Conservation (phyloP, 129 eudicot genomes). For the Mikania micrantha region DNA sequence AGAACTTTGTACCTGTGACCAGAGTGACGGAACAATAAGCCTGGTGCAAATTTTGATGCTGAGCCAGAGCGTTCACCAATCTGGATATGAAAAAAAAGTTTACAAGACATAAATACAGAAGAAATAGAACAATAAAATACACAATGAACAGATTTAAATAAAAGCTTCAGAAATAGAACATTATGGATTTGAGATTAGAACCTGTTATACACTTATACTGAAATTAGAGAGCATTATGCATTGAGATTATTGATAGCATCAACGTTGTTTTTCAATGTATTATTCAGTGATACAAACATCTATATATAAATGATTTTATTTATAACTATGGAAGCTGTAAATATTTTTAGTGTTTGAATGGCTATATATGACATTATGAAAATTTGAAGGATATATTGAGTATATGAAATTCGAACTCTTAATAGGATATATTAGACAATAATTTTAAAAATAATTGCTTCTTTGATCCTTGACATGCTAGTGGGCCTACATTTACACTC, state of each 20-base stretch:
- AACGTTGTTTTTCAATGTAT: neutral
- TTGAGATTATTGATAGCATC: neutral
- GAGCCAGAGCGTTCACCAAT: slow-evolving; percentile 46
- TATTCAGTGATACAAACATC: neutral
- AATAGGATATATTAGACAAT: neutral
- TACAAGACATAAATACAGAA: neutral
- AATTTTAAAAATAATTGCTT: neutral
- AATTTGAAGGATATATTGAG: neutral
- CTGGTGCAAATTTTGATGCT: slow-evolving; percentile 42
- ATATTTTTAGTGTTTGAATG: neutral
- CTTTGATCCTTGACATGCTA: neutral
- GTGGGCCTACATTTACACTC: neutral
- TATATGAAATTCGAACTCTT: neutral
- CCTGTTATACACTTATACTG: neutral
- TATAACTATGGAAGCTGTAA: neutral
- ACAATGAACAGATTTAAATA: neutral
- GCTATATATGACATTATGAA: neutral
- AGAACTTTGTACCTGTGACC: slow-evolving; percentile 66
- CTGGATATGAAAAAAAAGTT: slow-evolving; percentile 25
- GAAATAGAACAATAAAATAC: neutral
- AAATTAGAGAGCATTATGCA: neutral
- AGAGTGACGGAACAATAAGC: slow-evolving; percentile 77
- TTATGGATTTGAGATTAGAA: neutral
- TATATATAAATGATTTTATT: neutral
- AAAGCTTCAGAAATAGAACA: neutral